These are phyloP conservation scores for Xylaria telfairii DNA, from an alignment of 495 filamentous ascomycete genomes.

Conservation along the genomic window DNA sequence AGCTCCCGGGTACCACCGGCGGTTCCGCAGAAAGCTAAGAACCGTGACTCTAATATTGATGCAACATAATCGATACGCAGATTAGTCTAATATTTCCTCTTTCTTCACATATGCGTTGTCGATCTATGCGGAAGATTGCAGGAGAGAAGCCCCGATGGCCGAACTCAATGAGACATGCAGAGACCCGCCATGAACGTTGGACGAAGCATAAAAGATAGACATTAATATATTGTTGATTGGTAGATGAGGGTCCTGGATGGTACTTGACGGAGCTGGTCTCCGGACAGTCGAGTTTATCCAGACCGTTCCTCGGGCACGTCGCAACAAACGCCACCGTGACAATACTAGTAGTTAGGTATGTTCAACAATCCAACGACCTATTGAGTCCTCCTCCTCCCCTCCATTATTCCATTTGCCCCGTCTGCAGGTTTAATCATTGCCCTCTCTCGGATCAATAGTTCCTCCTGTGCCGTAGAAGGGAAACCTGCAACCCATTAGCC, in stretches of 20 bases:
- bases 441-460: slow-evolving; percentile 2
- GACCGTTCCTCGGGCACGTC: slow-evolving; percentile 22
- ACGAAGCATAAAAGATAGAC: neutral
- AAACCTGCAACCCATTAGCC: slow-evolving; percentile 6
- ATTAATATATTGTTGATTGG: slow-evolving; percentile 38
- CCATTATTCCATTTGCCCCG: slow-evolving; percentile 15
- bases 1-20: neutral
- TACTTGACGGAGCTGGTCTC: slow-evolving; percentile 38
- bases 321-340: slow-evolving; percentile 27
- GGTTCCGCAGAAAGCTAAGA: neutral
- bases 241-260: slow-evolving; percentile 30
- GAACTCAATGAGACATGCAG: neutral
- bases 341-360: slow-evolving; percentile 33
- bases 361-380: slow-evolving; percentile 29
- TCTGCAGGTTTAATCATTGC: neutral
- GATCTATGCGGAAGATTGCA: neutral
- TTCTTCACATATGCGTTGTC: neutral
- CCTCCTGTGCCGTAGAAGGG: neutral
- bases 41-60: neutral
- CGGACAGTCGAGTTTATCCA: slow-evolving; percentile 37
- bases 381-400: slow-evolving; percentile 26
- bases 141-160: neutral
- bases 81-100: neutral
- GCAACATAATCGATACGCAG: neutral
- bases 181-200: neutral